These are phyloP conservation scores for Annulohypoxylon moriforme DNA, from an alignment of 495 filamentous ascomycete genomes.

Conservation along the genomic window DNA sequence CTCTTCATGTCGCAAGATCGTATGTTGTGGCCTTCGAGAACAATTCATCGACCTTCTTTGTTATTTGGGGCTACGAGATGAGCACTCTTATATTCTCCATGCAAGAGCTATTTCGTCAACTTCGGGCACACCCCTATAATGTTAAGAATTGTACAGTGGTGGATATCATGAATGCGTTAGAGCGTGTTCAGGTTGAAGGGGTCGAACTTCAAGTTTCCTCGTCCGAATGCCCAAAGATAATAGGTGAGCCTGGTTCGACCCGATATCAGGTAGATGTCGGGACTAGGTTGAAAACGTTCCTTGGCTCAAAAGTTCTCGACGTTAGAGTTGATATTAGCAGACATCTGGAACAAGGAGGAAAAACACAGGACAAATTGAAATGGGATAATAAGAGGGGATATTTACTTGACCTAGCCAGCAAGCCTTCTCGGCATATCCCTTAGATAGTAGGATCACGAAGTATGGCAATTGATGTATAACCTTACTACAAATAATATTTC, in stretches of 20 bases:
- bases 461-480: no score
- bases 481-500: no score
- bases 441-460: no score
- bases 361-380: no score
- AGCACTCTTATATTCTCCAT: not conserved
- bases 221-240: not conserved
- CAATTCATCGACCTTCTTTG: conserved; percentile 1
- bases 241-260: not conserved
- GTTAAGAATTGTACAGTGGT: not conserved
- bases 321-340: not conserved
- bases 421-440: no score
- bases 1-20: no score
- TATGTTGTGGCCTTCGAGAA: conserved; percentile 9
- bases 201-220: not conserved
- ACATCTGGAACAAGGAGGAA: not conserved
- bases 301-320: not conserved
- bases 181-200: not conserved
- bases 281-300: not conserved
- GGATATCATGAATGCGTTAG: not conserved
- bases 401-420: no score
- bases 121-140: not conserved
- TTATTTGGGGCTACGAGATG: not conserved
- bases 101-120: not conserved
- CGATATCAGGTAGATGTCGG: not conserved
- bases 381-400: no score